Evolutionary conservation across 148 eudicot species (phyloP).

Genomic region (Arbutus unedo): DNA sequence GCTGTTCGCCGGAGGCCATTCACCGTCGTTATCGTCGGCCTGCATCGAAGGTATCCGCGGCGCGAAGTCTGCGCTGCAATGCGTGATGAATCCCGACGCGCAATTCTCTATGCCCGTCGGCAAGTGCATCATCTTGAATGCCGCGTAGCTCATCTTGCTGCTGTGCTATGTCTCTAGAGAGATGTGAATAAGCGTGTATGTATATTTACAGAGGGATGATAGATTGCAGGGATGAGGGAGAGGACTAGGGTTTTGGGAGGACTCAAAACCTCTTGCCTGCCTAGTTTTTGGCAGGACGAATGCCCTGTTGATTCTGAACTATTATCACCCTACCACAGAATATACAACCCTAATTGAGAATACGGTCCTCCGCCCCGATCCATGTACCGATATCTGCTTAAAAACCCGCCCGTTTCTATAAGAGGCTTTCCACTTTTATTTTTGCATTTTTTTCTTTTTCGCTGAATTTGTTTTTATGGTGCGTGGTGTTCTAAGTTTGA

Average conservation of each 20-base stretch:
- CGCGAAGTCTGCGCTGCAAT: slow-evolving; percentile 55
- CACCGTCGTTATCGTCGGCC: slow-evolving; percentile 60
- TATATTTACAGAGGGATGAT: neutral
- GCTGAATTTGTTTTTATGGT: too few species aligned
- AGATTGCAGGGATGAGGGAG: slow-evolving; percentile 1
- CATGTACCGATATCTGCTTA: neutral
- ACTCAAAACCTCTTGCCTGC: neutral
- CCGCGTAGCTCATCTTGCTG: slow-evolving; percentile 79
- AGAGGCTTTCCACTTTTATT: too few species aligned
- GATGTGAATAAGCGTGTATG: neutral
- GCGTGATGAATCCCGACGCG: slow-evolving; percentile 82
- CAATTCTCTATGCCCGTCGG: slow-evolving; percentile 89
- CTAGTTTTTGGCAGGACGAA: slow-evolving; percentile 1
- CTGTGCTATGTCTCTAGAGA: neutral
- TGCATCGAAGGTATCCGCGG: slow-evolving; percentile 42
- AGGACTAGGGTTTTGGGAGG: slow-evolving; percentile 20
- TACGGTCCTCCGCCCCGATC: neutral
- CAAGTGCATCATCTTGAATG: slow-evolving; percentile 85
- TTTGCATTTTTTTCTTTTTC: too few species aligned
- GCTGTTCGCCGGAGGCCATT: slow-evolving; percentile 51
- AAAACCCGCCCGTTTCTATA: neutral
- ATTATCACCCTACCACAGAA: too few species aligned
- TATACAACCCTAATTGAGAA: neutral
- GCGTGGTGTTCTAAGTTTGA: too few species aligned
- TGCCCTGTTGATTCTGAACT: neutral